Conservation (phyloP, 2,329 filamentous ascomycete species). For the Coleophoma eucalyptorum region DNA sequence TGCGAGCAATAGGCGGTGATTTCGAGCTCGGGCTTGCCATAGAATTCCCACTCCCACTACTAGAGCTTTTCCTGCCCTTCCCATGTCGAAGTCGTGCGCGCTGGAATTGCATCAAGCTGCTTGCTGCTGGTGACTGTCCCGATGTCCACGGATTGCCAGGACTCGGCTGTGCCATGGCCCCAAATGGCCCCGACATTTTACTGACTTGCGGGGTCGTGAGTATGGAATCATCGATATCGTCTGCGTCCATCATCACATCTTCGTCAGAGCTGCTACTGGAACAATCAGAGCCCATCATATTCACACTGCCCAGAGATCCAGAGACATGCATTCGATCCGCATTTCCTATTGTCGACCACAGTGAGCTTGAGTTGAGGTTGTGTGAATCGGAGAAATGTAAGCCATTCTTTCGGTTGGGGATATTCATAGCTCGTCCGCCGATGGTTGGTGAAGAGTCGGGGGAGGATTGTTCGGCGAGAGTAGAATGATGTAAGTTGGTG, state of each 20-base stretch:
- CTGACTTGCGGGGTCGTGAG: constrained; percentile 77
- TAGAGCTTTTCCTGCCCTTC: constrained; percentile 63
- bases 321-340: constrained; percentile 70
- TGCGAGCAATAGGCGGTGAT: constrained; percentile 63
- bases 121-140: constrained; percentile 65
- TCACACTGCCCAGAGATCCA: constrained; percentile 54
- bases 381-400: constrained; percentile 61
- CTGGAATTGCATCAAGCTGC: constrained; percentile 78
- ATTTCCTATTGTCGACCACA: constrained; percentile 68
- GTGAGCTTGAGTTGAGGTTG: constrained; percentile 47
- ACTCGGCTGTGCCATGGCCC: constrained; percentile 36
- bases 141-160: constrained; percentile 57
- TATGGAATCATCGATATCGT: constrained; percentile 73
- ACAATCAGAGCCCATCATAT: constrained; percentile 72
- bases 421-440: constrained; percentile 64
- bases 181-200: constrained; percentile 49
- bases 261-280: constrained; percentile 70
- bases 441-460: constrained; percentile 89
- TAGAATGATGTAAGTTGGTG: constrained; percentile 94
- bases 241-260: constrained; percentile 67
- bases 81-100: constrained; percentile 53
- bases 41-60: constrained; percentile 67
- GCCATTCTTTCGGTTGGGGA: constrained; percentile 47
- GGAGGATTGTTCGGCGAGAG: constrained; percentile 80
- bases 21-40: constrained; percentile 67